Evolutionary conservation across 192 early-diverging fungal species (phyloP).

Genomic region (Coemansia sp.): DNA sequence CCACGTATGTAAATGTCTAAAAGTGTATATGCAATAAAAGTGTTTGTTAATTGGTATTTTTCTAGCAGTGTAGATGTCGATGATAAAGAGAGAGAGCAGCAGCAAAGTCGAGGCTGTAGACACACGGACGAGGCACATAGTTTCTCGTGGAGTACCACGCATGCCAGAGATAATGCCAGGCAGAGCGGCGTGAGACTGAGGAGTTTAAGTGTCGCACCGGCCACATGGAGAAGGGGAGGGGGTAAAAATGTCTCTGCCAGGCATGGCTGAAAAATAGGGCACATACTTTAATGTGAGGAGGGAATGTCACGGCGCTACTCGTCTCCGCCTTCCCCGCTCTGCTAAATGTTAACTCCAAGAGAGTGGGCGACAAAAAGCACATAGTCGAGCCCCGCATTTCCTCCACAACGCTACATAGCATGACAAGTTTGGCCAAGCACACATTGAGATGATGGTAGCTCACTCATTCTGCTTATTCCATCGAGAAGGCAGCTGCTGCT

Average conservation of each 20-base stretch:
- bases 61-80: neutral
- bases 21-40: neutral
- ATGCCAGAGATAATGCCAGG: neutral
- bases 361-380: neutral
- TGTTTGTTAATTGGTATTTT: neutral
- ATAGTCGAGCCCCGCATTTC: neutral
- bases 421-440: neutral
- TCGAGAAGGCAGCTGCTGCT: neutral
- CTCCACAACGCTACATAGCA: neutral
- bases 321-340: conserved; percentile 1
- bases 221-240: neutral
- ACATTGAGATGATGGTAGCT: neutral
- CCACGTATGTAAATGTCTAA: neutral
- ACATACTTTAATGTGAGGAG: neutral
- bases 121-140: neutral
- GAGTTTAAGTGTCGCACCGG: neutral
- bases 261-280: conserved; percentile 16
- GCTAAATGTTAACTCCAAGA: neutral
- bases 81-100: neutral
- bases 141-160: neutral
- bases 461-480: no score
- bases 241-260: conserved; percentile 7
- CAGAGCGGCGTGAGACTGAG: conserved; percentile 1
- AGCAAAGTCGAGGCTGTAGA: neutral
- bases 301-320: neutral